A percentile compares a stretch with the other conserved stretches of the same genome.
These are phyloP conservation scores for Neoconidiobolus thromboides DNA, from an alignment of 371 early-diverging fungal genomes.

Conservation along the genomic window DNA sequence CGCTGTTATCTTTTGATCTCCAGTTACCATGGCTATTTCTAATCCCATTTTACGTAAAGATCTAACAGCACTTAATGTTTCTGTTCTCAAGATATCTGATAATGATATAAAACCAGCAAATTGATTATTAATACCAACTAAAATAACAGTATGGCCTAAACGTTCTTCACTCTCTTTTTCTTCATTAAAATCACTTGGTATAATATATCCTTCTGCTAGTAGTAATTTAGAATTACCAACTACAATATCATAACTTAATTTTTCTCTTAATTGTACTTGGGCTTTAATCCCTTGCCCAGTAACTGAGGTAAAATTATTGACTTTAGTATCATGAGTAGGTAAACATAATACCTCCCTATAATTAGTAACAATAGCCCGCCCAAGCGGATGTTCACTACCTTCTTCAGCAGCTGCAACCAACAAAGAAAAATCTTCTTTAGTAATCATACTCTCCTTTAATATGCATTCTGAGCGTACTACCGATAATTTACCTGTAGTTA, in stretches of 20 bases:
- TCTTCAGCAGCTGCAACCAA: conserved; percentile 61
- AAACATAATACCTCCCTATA: conserved; percentile 23
- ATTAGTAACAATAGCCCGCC: conserved; percentile 47
- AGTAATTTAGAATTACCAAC: conserved; percentile 62
- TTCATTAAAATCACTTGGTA: conserved; percentile 17
- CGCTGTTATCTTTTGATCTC: conserved; percentile 73
- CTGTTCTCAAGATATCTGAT: conserved; percentile 71
- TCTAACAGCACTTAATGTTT: conserved; percentile 42
- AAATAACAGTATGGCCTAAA: conserved; percentile 60
- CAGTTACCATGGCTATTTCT: conserved; percentile 75
- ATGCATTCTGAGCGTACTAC: conserved; percentile 29
- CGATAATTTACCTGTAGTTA: conserved; percentile 66
- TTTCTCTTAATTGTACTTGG: conserved; percentile 15
- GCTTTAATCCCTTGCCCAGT: conserved; percentile 65
- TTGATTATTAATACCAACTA: conserved; percentile 41
- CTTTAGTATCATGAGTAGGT: conserved; percentile 17
- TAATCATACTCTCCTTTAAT: conserved; percentile 8
- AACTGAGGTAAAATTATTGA: conserved; percentile 38
- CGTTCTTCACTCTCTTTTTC: conserved; percentile 25
- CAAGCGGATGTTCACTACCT: conserved; percentile 74
- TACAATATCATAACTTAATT: conserved; percentile 19
- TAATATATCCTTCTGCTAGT: conserved; percentile 10
- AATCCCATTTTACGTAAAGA: conserved; percentile 57
- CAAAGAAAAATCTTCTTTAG: conserved; percentile 23
- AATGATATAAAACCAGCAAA: conserved; percentile 60